Conservation (phyloP, 2,329 filamentous ascomycete species). For the Domatiomyces globalis region DNA sequence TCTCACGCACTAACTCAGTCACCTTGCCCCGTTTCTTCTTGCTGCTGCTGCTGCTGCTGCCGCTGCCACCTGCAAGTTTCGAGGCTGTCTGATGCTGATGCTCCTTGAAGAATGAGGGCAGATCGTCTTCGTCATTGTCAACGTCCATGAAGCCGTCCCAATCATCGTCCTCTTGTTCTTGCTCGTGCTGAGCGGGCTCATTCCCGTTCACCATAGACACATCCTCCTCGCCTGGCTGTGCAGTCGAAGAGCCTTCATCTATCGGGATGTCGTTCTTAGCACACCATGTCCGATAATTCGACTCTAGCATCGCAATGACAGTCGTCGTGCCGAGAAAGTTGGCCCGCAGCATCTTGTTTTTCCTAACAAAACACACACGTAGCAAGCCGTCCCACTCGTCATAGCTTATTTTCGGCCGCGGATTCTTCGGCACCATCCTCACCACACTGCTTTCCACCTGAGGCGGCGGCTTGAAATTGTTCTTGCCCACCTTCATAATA, state of each 20-base stretch:
- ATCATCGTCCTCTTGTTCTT: slow-evolving; percentile 30
- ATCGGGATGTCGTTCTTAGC: slow-evolving; percentile 68
- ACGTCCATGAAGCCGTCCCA: slow-evolving; percentile 22
- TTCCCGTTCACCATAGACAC: slow-evolving; percentile 24
- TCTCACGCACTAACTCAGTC: slow-evolving; percentile 66
- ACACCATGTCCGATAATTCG: slow-evolving; percentile 83
- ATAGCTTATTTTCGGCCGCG: slow-evolving; percentile 75
- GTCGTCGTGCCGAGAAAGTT: slow-evolving; percentile 68
- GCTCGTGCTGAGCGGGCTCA: slow-evolving; percentile 7
- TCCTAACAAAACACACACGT: slow-evolving; percentile 66
- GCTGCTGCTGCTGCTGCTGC: slow-evolving; percentile 16
- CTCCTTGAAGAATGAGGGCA: slow-evolving; percentile 75
- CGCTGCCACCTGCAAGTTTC: slow-evolving; percentile 37
- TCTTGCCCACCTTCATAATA: slow-evolving; percentile 86
- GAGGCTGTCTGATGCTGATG: slow-evolving; percentile 21
- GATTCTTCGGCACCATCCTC: slow-evolving; percentile 73
- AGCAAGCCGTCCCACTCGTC: slow-evolving; percentile 91
- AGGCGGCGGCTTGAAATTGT: slow-evolving; percentile 92
- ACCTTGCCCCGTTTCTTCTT: slow-evolving; percentile 67
- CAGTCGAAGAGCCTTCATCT: slow-evolving; percentile 46
- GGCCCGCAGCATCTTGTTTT: slow-evolving; percentile 79
- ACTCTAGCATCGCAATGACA: slow-evolving; percentile 67
- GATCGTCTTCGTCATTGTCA: slow-evolving; percentile 41
- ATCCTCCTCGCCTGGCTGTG: slow-evolving; percentile 19
- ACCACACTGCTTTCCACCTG: slow-evolving; percentile 86